These are phyloP conservation scores for Epichloe baconii DNA, from an alignment of 2,329 filamentous ascomycete genomes.

Conservation along the genomic window DNA sequence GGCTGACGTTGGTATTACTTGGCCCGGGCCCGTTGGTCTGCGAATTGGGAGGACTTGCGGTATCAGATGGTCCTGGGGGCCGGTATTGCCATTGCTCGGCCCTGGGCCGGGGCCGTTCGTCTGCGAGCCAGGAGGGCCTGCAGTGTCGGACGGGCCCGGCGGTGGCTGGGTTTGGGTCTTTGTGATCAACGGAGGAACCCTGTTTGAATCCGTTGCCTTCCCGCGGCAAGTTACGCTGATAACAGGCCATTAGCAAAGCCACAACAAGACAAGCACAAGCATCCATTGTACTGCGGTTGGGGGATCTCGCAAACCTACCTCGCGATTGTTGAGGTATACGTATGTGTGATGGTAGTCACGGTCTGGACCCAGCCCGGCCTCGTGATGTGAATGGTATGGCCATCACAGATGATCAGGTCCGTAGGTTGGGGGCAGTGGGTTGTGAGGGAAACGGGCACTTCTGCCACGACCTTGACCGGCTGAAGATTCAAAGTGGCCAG, in stretches of 20 bases:
- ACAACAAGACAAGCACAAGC: not conserved
- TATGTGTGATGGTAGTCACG: conserved; percentile 4
- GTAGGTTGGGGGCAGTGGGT: conserved; percentile 1
- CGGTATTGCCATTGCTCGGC: too few species aligned
- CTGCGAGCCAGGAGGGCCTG: too few species aligned
- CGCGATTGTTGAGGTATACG: not conserved
- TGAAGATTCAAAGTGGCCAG: conserved; percentile 1
- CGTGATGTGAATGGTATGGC: not conserved
- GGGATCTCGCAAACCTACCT: not conserved
- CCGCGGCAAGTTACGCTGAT: not conserved
- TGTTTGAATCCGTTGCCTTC: not conserved
- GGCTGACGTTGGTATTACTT: not conserved
- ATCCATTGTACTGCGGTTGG: not conserved
- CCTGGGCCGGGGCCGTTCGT: too few species aligned
- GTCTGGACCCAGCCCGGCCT: not conserved
- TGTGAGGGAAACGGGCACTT: not conserved
- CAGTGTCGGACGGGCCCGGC: too few species aligned
- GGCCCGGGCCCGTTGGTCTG: not conserved
- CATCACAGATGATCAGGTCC: not conserved
- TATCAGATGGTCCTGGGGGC: too few species aligned
- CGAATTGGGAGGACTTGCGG: not conserved
- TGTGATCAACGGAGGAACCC: not conserved
- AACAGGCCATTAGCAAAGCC: not conserved
- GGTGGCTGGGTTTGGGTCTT: not conserved
- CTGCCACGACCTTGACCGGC: not conserved